Base-by-base conservation (phyloP, 116 monocot species). In the Iris pallida region DNA sequence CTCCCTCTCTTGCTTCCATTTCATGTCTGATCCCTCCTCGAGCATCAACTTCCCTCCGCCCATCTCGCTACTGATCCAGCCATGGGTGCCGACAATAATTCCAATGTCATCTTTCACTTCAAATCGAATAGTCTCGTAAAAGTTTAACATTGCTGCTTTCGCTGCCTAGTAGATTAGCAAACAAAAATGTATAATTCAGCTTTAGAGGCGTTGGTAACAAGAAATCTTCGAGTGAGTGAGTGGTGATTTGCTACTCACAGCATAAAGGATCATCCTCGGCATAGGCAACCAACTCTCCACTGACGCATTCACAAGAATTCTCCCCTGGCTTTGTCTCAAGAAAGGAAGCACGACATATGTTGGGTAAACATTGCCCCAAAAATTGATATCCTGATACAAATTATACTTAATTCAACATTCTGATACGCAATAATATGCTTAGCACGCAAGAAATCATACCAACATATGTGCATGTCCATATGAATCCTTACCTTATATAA, bases 191-290 rank as follows among this genome's bases (percentile, higher is more conserved):
- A n/a, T n/a, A n/a, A n/a, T n/a, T n/a, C n/a, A n/a, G n/a, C n/a
- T n/a, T n/a, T n/a, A n/a, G n/a, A n/a, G n/a, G n/a, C n/a, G n/a
- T n/a, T n/a, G n/a, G n/a, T n/a, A n/a, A n/a, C n/a, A n/a, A n/a
- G n/a, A n/a, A n/a, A n/a, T n/a, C n/a, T n/a, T n/a, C n/a, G n/a
- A n/a, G n/a, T n/a, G n/a, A n/a, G 7, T 18, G 1, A 0, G 14
- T 58, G 20, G 43, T 15, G 5, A 11, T 16, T 67, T 42, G 0
- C 17, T 47, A 63, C 80, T 75, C 59, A 89, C 92, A 13, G 89
- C 81, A 68, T 93, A 86, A 10, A 93, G 63, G 82, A 86, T 89
- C 89, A 93, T 93, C 70, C 77, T 78, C 40, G 93, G 93, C 81
- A 85, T 84, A 4, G 93, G 86, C 42, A 86, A 15, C 93, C 93